phyloP scores from a whole-genome alignment of 1,284 basidiomycete species.

The Microbotryum violaceum region DNA sequence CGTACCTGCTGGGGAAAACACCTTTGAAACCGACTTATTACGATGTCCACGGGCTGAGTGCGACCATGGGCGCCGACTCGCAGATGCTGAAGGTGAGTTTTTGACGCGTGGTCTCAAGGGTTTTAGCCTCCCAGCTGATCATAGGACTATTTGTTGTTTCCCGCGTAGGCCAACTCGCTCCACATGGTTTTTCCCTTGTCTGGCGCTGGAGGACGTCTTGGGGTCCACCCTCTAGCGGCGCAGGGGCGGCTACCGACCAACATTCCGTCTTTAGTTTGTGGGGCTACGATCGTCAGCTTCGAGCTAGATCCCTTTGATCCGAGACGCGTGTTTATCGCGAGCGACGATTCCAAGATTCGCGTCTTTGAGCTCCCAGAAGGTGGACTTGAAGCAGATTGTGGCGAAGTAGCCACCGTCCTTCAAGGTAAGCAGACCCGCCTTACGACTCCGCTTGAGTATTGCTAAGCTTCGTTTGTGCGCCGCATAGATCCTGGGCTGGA shows the following conservation, averaged over 20 bases:
- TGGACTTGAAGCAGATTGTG: constrained; percentile 20
- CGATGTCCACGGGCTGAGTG: constrained; percentile 40
- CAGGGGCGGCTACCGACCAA: constrained; percentile 41
- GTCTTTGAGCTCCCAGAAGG: constrained; percentile 39
- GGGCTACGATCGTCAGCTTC: constrained; percentile 43
- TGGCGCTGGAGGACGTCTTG: constrained; percentile 45
- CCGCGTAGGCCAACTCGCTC: constrained; percentile 33
- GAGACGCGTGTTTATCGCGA: constrained; percentile 40
- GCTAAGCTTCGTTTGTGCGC: constrained; percentile 22
- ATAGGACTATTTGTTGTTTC: neutral
- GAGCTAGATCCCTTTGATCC: constrained; percentile 40
- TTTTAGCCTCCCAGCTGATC: neutral
- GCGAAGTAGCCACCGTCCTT: constrained; percentile 2
- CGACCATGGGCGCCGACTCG: constrained; percentile 42
- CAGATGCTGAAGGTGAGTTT: constrained; percentile 34
- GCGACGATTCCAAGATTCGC: constrained; percentile 43
- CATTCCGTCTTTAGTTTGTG: constrained; percentile 36
- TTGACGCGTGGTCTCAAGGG: constrained; percentile 4
- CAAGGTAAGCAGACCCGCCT: constrained; percentile 5
- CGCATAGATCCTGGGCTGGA: constrained; percentile 39
- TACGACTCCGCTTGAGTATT: constrained; percentile 5
- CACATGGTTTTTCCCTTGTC: constrained; percentile 45
- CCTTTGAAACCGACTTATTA: constrained; percentile 45
- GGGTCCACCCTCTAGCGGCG: constrained; percentile 40
- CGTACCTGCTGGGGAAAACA: constrained; percentile 44